Percentiles rank a stretch among this genome's conserved stretches.
These are phyloP conservation scores for Candida xyloterini DNA, from an alignment of 805 yeast species.

Conservation along the genomic window DNA sequence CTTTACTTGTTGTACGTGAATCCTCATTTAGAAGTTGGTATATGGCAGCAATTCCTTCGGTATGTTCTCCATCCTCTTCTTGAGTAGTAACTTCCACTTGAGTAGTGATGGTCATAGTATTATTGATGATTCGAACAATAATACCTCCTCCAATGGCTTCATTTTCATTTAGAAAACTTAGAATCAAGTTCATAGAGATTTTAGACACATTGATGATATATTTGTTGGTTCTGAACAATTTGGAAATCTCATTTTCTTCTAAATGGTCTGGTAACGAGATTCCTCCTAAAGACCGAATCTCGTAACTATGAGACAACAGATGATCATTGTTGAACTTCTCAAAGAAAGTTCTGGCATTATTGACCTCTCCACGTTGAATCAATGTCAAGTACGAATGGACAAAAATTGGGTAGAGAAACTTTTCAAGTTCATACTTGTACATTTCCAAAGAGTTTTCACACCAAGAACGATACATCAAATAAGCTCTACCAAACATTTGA, in stretches of 20 bases:
- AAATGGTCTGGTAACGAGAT: conserved; percentile 79
- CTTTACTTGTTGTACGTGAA: conserved; percentile 19
- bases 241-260: conserved; percentile 77
- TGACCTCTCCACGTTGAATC: conserved; percentile 57
- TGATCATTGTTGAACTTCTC: conserved; percentile 74
- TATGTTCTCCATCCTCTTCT: conserved; percentile 39
- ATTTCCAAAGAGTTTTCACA: conserved; percentile 86
- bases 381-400: conserved; percentile 83
- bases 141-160: conserved; percentile 91
- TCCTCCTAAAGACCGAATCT: conserved; percentile 67
- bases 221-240: conserved; percentile 66
- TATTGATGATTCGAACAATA: conserved; percentile 80
- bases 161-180: conserved; percentile 86
- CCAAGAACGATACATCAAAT: conserved; percentile 80
- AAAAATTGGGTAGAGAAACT: conserved; percentile 88
- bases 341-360: conserved; percentile 70
- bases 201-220: conserved; percentile 75
- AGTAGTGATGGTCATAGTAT: conserved; percentile 61
- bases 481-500: conserved; percentile 73
- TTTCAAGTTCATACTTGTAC: conserved; percentile 81
- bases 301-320: conserved; percentile 70
- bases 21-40: conserved; percentile 34
- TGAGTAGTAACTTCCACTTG: conserved; percentile 38
- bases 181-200: conserved; percentile 77
- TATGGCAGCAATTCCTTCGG: conserved; percentile 50